A percentile compares a stretch with the other conserved stretches of the same genome.
phyloP scores from a whole-genome alignment of 805 yeast species.

The Candida easanensis region DNA sequence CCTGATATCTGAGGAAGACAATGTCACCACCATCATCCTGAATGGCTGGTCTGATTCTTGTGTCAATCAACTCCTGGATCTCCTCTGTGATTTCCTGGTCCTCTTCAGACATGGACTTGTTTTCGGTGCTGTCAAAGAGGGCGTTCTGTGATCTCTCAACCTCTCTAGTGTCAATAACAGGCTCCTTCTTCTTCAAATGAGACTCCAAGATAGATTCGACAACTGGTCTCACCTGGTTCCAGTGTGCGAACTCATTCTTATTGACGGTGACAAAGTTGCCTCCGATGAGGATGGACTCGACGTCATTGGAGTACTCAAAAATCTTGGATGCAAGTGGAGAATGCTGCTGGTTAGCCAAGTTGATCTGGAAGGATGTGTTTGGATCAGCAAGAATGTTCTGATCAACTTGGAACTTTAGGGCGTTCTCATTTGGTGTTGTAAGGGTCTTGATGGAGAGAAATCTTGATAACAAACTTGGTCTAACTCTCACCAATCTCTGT shows the following conservation, averaged over 20 bases:
- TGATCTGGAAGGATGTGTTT: constrained; percentile 22
- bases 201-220: constrained; percentile 47
- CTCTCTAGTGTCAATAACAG: constrained; percentile 20
- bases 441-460: constrained; percentile 38
- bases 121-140: constrained; percentile 1
- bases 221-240: constrained; percentile 72
- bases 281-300: constrained; percentile 72
- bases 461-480: constrained; percentile 8
- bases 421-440: constrained; percentile 74
- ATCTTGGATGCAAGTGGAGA: constrained; percentile 64
- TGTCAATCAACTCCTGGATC: constrained; percentile 89
- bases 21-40: constrained; percentile 99
- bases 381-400: constrained; percentile 30
- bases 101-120: constrained; percentile 43
- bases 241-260: constrained; percentile 60
- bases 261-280: constrained; percentile 71
- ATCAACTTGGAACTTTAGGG: constrained; percentile 57
- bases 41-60: constrained; percentile 95
- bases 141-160: constrained; percentile 8
- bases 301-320: constrained; percentile 53
- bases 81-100: constrained; percentile 80
- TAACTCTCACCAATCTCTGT: not conserved
- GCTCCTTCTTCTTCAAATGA: constrained; percentile 31
- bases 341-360: constrained; percentile 28
- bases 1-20: constrained; percentile 78